A percentile compares a stretch with the other conserved stretches of the same genome.
These are phyloP conservation scores for Psilocybe cubensis DNA, from an alignment of 768 basidiomycete genomes.

Conservation along the genomic window DNA sequence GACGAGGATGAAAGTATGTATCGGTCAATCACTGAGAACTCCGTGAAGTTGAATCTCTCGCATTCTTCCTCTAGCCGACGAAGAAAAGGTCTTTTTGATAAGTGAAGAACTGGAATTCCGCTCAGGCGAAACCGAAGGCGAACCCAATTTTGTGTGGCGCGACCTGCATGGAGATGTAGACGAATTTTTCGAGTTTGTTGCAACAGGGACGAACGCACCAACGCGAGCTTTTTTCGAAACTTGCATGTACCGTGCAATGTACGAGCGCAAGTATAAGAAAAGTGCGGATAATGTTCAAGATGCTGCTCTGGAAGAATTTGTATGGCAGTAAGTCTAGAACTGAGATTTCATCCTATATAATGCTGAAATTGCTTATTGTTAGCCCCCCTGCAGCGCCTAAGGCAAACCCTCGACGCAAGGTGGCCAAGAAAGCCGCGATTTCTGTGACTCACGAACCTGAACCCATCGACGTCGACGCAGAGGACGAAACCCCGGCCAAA, in stretches of 20 bases:
- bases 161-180: conserved; percentile 91
- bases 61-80: conserved; percentile 65
- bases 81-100: conserved; percentile 91
- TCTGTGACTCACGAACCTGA: conserved; percentile 6
- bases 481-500: conserved; percentile 8
- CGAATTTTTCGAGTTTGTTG: conserved; percentile 93
- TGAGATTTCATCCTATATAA: neutral
- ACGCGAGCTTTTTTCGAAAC: conserved; percentile 91
- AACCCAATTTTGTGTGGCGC: conserved; percentile 88
- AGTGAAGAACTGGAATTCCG: conserved; percentile 90
- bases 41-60: neutral
- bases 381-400: conserved; percentile 40
- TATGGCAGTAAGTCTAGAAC: conserved; percentile 68
- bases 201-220: conserved; percentile 74
- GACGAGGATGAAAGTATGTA: conserved; percentile 88
- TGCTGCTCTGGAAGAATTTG: conserved; percentile 75
- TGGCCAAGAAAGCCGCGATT: conserved; percentile 21
- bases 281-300: conserved; percentile 73
- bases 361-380: neutral
- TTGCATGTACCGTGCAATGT: conserved; percentile 96
- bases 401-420: conserved; percentile 34
- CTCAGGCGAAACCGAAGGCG: conserved; percentile 70
- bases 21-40: neutral
- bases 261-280: conserved; percentile 85
- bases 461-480: conserved; percentile 17